Evolutionary conservation across 768 basidiomycete genomes (phyloP).

Genomic region (Lentinula guzmanii): DNA sequence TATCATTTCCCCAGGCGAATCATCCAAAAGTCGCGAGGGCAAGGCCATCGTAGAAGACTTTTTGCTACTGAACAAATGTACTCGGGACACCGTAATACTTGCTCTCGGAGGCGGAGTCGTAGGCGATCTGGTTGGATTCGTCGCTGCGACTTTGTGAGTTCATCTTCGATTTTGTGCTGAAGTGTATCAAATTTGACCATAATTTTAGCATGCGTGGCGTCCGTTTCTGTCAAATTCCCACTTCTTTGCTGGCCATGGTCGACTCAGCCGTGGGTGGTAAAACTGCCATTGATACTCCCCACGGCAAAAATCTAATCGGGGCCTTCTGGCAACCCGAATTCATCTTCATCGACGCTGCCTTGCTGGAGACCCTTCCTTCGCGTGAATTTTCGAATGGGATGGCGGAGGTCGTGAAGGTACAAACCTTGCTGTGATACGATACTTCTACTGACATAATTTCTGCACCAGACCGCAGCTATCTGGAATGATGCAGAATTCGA

Average conservation of each 20-base stretch:
- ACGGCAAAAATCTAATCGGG: conserved; percentile 97
- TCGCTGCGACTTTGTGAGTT: conserved; percentile 92
- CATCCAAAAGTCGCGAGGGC: conserved; percentile 83
- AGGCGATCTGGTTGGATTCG: conserved; percentile 94
- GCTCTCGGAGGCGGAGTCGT: conserved; percentile 97
- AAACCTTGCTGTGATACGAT: not conserved
- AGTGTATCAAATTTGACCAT: not conserved
- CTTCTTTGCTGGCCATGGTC: conserved; percentile 96
- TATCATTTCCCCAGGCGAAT: conserved; percentile 87
- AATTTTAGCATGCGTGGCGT: conserved; percentile 88
- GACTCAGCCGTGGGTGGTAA: conserved; percentile 97
- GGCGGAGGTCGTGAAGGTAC: conserved; percentile 95
- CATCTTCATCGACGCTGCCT: conserved; percentile 96
- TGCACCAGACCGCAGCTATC: conserved; percentile 91
- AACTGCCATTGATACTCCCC: conserved; percentile 98
- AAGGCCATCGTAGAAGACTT: conserved; percentile 96
- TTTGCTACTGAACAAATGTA: conserved; percentile 80
- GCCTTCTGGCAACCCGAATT: conserved; percentile 98
- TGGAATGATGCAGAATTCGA: conserved; percentile 92
- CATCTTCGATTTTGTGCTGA: not conserved
- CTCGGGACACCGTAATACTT: conserved; percentile 87
- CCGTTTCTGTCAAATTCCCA: conserved; percentile 93
- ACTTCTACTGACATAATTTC: not conserved
- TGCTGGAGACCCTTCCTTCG: conserved; percentile 86
- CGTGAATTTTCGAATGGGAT: conserved; percentile 98